Percentiles rank a stretch among this genome's conserved stretches.
Conservation (phyloP, 768 basidiomycete species). For the Leccinellum albellum region DNA sequence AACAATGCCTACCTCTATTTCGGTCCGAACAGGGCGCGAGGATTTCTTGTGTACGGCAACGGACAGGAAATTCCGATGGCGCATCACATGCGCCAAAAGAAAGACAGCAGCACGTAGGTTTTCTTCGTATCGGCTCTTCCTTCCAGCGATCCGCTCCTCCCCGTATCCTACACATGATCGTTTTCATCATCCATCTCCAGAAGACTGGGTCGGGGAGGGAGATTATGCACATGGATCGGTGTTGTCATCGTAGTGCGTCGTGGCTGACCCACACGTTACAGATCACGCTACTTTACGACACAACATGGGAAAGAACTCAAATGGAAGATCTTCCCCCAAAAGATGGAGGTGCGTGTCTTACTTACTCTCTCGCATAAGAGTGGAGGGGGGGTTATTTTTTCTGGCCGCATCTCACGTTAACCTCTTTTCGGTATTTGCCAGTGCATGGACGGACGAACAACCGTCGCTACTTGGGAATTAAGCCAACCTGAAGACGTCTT, state of each 20-base stretch:
- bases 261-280: slow-evolving; percentile 23
- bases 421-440: slow-evolving; percentile 25
- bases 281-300: slow-evolving; percentile 72
- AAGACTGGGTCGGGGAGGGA: neutral
- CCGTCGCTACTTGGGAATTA: slow-evolving; percentile 66
- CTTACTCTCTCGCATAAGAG: neutral
- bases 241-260: neutral
- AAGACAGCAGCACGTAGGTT: slow-evolving; percentile 60
- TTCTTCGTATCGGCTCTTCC: neutral
- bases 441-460: slow-evolving; percentile 63
- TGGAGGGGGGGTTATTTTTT: neutral
- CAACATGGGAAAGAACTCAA: slow-evolving; percentile 70
- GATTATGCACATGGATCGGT: neutral
- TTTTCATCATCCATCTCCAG: neutral
- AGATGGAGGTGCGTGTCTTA: slow-evolving; percentile 58
- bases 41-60: slow-evolving; percentile 69
- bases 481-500: slow-evolving; percentile 53
- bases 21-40: slow-evolving; percentile 57
- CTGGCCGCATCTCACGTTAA: slow-evolving; percentile 3
- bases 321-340: slow-evolving; percentile 61
- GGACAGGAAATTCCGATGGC: slow-evolving; percentile 55
- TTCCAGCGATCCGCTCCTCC: neutral
- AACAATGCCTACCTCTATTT: slow-evolving; percentile 72
- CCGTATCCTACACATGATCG: no score
- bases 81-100: slow-evolving; percentile 53